Percentiles rank a stretch among this genome's conserved stretches.
Conservation (phyloP, 768 basidiomycete genomes). For the Suillus fuscotomentosus region DNA sequence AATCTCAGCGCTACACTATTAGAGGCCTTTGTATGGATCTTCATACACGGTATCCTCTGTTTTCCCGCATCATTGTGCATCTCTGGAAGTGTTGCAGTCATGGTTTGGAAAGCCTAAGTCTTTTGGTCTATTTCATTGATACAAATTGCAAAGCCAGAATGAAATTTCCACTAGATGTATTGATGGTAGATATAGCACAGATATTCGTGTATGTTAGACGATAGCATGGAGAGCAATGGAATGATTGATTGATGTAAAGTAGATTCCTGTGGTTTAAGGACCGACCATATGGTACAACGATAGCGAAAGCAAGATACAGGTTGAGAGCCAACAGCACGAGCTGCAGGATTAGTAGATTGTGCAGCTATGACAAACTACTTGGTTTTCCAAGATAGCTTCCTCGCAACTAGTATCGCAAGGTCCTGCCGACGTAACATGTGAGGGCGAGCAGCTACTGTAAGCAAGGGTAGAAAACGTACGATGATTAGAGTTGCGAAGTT, state of each 20-base stretch:
- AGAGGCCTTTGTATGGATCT: neutral
- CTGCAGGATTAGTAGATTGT: neutral
- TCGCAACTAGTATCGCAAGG: neutral
- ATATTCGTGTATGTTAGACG: neutral
- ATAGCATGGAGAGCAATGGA: neutral
- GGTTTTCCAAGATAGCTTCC: neutral
- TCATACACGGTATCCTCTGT: neutral
- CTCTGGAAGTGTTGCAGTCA: constrained; percentile 35
- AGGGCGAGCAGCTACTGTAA: neutral
- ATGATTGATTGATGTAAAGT: neutral
- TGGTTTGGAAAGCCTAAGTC: constrained; percentile 30
- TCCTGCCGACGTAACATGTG: neutral
- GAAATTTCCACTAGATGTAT: neutral
- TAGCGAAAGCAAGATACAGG: neutral
- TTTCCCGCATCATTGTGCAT: neutral
- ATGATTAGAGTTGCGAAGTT: constrained; percentile 2
- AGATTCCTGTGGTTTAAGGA: neutral
- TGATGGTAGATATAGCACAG: neutral
- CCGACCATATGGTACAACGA: neutral
- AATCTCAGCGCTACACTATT: neutral
- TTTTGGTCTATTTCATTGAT: neutral
- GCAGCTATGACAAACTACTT: neutral
- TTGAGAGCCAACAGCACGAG: neutral
- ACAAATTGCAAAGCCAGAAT: neutral
- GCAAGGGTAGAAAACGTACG: neutral